phyloP scores from a whole-genome alignment of 495 filamentous ascomycete genomes.

The Xylaria longipes region DNA sequence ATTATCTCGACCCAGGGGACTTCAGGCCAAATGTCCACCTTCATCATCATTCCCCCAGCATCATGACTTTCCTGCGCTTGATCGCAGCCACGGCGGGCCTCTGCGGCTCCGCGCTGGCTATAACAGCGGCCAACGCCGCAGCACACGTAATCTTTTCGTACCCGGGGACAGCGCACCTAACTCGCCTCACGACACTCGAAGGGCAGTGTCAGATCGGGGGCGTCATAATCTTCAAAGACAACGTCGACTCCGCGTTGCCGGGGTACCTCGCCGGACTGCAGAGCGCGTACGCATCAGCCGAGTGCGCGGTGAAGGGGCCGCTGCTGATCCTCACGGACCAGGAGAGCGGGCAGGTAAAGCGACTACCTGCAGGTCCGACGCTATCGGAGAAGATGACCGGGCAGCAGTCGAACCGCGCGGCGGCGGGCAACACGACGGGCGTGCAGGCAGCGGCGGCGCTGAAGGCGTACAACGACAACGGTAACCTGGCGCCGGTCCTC shows the following conservation, averaged over 20 bases:
- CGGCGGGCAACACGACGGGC: constrained; percentile 38
- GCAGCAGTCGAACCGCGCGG: constrained; percentile 29
- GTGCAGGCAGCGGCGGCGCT: constrained; percentile 36
- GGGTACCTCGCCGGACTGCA: constrained; percentile 36
- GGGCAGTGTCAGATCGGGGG: constrained; percentile 44
- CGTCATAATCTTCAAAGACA: constrained; percentile 46
- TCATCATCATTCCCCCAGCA: not conserved
- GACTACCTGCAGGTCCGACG: constrained; percentile 43
- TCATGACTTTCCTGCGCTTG: not conserved
- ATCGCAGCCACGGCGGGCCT: not conserved
- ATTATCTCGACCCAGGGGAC: no score
- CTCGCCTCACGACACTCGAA: constrained; percentile 39
- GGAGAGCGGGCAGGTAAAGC: constrained; percentile 43
- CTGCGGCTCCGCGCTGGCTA: constrained; percentile 13
- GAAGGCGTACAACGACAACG: constrained; percentile 36
- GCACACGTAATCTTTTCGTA: constrained; percentile 50
- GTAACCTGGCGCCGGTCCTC: constrained; percentile 44
- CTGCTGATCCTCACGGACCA: constrained; percentile 50
- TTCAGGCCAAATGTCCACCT: not conserved
- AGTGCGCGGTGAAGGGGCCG: constrained; percentile 35
- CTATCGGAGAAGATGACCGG: constrained; percentile 43
- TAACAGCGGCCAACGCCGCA: constrained; percentile 34
- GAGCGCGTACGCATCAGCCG: constrained; percentile 37
- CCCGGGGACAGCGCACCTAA: constrained; percentile 36
- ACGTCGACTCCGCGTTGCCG: constrained; percentile 38